Evolutionary conservation across 192 early-diverging fungal species (phyloP).

Genomic region (Dimargaris cristalligena): DNA sequence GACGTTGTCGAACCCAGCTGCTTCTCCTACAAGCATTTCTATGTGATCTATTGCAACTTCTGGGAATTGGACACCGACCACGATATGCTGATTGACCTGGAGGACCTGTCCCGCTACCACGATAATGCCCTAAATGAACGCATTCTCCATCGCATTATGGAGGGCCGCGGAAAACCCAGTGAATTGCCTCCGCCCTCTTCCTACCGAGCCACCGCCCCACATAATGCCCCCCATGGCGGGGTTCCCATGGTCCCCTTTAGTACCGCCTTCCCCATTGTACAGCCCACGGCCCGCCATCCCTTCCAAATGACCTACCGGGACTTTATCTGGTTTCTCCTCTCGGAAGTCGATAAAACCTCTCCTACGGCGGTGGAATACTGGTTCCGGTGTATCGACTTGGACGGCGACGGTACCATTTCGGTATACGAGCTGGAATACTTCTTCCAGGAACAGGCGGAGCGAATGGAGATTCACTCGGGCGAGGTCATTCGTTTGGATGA

Average conservation of each 20-base stretch:
- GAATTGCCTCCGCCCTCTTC: slow-evolving; percentile 16
- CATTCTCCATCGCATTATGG: slow-evolving; percentile 56
- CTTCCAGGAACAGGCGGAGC: slow-evolving; percentile 63
- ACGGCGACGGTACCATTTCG: slow-evolving; percentile 72
- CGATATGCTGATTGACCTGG: slow-evolving; percentile 54
- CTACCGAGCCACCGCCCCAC: not conserved
- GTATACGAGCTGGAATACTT: slow-evolving; percentile 75
- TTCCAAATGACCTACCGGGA: slow-evolving; percentile 57
- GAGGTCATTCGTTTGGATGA: slow-evolving; percentile 28
- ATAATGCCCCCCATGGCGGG: slow-evolving; percentile 12
- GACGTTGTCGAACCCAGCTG: slow-evolving; percentile 49
- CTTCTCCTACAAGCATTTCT: slow-evolving; percentile 96
- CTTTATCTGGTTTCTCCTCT: slow-evolving; percentile 76
- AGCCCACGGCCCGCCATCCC: slow-evolving; percentile 13
- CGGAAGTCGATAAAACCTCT: slow-evolving; percentile 60
- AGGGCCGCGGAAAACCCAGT: slow-evolving; percentile 38
- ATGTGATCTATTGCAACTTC: slow-evolving; percentile 95
- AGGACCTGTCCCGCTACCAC: slow-evolving; percentile 58
- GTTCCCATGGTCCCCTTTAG: slow-evolving; percentile 16
- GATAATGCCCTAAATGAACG: slow-evolving; percentile 46
- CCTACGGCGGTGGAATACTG: slow-evolving; percentile 54
- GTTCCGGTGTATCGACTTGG: slow-evolving; percentile 87
- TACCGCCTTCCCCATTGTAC: slow-evolving; percentile 7
- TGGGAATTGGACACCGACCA: slow-evolving; percentile 87
- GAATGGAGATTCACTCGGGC: slow-evolving; percentile 37